These are phyloP conservation scores for Xylariomycetidae sp. DNA, from an alignment of 2,329 filamentous ascomycete species.

Conservation along the genomic window DNA sequence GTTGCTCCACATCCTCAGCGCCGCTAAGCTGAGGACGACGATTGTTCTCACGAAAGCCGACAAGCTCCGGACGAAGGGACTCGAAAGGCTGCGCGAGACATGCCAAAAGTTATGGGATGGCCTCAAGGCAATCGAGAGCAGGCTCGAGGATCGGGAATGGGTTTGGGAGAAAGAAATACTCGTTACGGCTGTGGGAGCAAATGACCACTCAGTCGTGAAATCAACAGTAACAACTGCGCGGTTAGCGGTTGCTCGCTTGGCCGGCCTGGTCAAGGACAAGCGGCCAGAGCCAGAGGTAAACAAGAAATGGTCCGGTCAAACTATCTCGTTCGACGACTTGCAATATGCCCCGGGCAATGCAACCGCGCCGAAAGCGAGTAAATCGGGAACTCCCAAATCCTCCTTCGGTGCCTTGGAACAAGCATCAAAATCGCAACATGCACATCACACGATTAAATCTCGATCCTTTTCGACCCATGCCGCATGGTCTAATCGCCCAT, in stretches of 20 bases:
- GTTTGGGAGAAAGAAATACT: constrained; percentile 25
- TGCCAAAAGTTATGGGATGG: constrained; percentile 23
- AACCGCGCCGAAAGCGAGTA: background rate
- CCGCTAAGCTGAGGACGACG: constrained; percentile 37
- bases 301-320: constrained; percentile 30
- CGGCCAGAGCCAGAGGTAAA: constrained; percentile 23
- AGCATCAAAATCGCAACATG: too few relatives aligned
- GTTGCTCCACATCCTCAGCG: constrained; percentile 41
- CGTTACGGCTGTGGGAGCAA: constrained; percentile 25
- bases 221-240: constrained; percentile 21
- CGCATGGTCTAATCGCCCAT: too few relatives aligned
- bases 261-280: constrained; percentile 21
- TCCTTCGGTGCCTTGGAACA: too few relatives aligned
- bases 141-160: constrained; percentile 15
- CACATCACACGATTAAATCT: too few relatives aligned
- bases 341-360: constrained; percentile 13
- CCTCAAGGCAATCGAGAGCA: constrained; percentile 16
- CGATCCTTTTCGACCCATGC: too few relatives aligned
- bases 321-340: constrained; percentile 30
- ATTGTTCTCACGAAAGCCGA: constrained; percentile 54
- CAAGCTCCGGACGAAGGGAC: constrained; percentile 33
- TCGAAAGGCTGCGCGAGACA: constrained; percentile 19
- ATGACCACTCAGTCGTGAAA: constrained; percentile 12
- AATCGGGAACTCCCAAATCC: too few relatives aligned
- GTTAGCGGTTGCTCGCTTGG: constrained; percentile 24